Conservation (phyloP, 1,284 basidiomycete species). For the Tylopilus sp. region DNA sequence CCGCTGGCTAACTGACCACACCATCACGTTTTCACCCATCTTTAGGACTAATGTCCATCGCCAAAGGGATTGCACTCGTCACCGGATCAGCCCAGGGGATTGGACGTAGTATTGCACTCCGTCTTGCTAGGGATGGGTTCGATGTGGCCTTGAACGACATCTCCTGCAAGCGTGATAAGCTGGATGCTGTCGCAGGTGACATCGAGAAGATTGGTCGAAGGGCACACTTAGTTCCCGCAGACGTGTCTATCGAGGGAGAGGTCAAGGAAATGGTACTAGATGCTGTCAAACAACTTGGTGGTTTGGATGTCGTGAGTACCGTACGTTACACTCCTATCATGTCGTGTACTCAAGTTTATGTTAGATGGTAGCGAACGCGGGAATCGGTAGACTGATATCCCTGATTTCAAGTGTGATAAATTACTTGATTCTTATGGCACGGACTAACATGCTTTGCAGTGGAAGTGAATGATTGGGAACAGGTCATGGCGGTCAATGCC, state of each 20-base stretch:
- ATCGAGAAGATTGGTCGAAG: conserved; percentile 10
- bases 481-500: conserved; percentile 25
- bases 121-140: conserved; percentile 15
- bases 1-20: background rate
- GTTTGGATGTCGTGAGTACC: background rate
- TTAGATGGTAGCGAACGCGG: background rate
- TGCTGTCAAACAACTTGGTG: background rate
- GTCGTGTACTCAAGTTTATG: background rate
- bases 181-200: conserved; percentile 5
- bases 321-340: background rate
- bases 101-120: no score
- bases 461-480: no score
- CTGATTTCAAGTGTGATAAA: no score
- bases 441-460: no score
- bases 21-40: background rate
- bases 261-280: background rate
- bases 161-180: conserved; percentile 5
- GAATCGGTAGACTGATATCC: no score
- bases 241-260: background rate
- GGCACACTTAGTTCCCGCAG: background rate
- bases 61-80: conserved; percentile 11
- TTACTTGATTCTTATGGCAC: no score
- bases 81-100: no score
- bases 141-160: conserved; percentile 17
- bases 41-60: conserved; percentile 1